phyloP scores from a whole-genome alignment of 345 rosid species.

The Gossypium mustelinum region DNA sequence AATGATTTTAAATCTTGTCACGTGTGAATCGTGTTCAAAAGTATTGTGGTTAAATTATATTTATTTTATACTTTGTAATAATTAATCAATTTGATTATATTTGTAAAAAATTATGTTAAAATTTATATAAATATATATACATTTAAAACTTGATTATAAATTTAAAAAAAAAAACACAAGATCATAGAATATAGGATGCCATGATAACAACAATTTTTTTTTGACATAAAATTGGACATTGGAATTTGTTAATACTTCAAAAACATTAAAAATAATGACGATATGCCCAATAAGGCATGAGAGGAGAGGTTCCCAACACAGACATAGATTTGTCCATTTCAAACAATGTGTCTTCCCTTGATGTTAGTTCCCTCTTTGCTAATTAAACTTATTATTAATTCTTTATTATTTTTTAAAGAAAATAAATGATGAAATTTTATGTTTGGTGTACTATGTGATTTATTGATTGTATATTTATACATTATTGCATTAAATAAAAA shows the following conservation, averaged over 20 bases:
- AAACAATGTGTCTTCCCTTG: background rate
- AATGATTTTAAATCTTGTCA: too few species aligned
- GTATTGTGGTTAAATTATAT: too few species aligned
- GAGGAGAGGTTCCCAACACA: constrained; percentile 4
- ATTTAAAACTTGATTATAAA: too few species aligned
- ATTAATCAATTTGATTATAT: too few species aligned
- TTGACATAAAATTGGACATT: background rate
- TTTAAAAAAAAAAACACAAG: too few species aligned
- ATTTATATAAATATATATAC: too few species aligned
- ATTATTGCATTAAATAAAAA: background rate
- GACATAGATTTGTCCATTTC: background rate
- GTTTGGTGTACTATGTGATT: background rate
- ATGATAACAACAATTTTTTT: background rate
- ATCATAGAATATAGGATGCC: background rate
- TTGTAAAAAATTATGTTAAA: too few species aligned
- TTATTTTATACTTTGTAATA: too few species aligned
- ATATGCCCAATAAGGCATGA: background rate
- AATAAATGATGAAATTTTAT: background rate
- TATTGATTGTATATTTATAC: background rate
- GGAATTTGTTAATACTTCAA: background rate
- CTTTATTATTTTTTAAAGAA: too few species aligned
- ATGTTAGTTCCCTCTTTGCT: background rate
- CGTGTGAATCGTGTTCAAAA: too few species aligned
- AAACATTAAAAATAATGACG: background rate
- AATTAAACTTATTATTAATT: background rate